Percentiles rank a stretch among this genome's conserved stretches.
These are phyloP conservation scores for Tilletia walkeri DNA, from an alignment of 1,284 basidiomycete species.

Conservation along the genomic window DNA sequence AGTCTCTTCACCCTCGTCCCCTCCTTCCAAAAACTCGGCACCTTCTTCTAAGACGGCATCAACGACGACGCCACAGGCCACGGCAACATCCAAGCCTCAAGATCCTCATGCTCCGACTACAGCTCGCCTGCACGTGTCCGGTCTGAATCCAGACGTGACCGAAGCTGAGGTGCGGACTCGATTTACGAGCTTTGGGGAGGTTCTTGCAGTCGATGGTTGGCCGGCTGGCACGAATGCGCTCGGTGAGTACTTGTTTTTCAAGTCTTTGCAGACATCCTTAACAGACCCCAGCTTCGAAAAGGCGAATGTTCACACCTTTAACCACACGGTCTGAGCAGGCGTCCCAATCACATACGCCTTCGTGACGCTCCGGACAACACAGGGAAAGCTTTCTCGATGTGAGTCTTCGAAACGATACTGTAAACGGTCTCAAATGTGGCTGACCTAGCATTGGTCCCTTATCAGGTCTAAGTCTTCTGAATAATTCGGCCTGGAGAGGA, in stretches of 20 bases:
- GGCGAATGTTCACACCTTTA: neutral
- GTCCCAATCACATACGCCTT: constrained; percentile 36
- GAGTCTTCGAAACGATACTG: neutral
- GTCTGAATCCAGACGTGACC: constrained; percentile 42
- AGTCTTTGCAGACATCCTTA: no score
- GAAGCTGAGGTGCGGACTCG: constrained; percentile 35
- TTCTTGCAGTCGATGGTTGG: constrained; percentile 35
- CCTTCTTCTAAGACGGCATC: no score
- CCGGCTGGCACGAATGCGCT: constrained; percentile 34
- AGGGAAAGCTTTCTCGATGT: constrained; percentile 33
- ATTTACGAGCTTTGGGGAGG: constrained; percentile 42
- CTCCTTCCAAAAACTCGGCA: no score
- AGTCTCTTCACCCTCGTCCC: no score
- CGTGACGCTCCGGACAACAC: constrained; percentile 37
- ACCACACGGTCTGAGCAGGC: neutral
- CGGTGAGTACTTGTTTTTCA: constrained; percentile 21
- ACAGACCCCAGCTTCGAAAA: no score
- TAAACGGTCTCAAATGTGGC: neutral
- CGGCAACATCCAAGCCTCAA: neutral
- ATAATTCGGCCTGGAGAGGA: constrained; percentile 50
- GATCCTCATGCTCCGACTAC: neutral
- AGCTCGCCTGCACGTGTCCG: constrained; percentile 41
- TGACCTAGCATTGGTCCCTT: neutral
- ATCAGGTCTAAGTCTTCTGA: constrained; percentile 35
- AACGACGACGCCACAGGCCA: neutral